Conservation (phyloP, 1,284 basidiomycete genomes). For the Ceratobasidium sp. region DNA sequence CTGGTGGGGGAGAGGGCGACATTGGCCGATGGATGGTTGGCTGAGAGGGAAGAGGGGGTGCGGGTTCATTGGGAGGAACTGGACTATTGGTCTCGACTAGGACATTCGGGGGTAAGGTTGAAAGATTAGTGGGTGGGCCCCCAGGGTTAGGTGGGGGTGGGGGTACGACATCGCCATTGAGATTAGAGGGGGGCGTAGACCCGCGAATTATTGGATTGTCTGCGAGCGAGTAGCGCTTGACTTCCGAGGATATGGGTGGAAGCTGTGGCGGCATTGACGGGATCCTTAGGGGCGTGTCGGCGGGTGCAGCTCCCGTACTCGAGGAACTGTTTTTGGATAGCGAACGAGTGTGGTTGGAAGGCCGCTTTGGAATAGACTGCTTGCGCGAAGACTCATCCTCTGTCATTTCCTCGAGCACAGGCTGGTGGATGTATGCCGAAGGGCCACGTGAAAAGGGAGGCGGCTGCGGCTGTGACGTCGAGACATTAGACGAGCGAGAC, state of each 20-base stretch:
- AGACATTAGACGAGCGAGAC: conserved; percentile 19
- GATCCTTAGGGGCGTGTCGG: conserved; percentile 39
- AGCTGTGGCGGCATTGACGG: conserved; percentile 48
- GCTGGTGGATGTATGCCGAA: conserved; percentile 21
- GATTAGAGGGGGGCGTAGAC: not conserved
- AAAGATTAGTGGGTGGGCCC: conserved; percentile 8
- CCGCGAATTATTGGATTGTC: conserved; percentile 38
- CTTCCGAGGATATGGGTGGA: conserved; percentile 59
- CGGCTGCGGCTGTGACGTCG: conserved; percentile 12
- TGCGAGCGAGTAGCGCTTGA: conserved; percentile 73
- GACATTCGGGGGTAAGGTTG: conserved; percentile 21
- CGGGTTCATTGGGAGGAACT: conserved; percentile 63
- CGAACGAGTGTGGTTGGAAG: conserved; percentile 6
- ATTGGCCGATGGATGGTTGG: conserved; percentile 53
- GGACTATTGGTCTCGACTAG: conserved; percentile 27
- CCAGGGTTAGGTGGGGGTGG: conserved; percentile 15
- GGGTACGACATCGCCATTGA: not conserved
- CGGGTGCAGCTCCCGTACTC: not conserved
- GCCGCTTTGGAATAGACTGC: conserved; percentile 11
- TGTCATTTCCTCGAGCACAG: conserved; percentile 27
- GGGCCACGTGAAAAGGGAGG: conserved; percentile 11
- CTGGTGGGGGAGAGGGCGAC: conserved; percentile 47
- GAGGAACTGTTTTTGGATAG: conserved; percentile 14
- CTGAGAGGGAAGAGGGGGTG: conserved; percentile 49
- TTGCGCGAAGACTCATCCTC: conserved; percentile 23